Base-by-base conservation (phyloP, 768 basidiomycete genomes). In the Mycena capillaripes region DNA sequence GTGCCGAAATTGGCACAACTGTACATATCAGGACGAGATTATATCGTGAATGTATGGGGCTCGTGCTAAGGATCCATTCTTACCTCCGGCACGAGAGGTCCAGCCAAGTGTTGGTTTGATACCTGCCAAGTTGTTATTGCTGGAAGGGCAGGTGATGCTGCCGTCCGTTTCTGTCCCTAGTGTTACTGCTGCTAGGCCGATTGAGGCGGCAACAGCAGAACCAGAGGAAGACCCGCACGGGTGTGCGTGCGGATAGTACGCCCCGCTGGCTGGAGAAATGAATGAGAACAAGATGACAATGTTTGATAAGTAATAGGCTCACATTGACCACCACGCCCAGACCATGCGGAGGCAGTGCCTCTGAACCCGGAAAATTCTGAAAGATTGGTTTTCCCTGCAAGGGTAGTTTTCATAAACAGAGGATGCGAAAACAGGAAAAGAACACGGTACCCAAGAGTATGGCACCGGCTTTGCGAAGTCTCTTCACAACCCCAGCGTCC, bases 51-150 rank as follows among this genome's bases (percentile, higher is more conserved):
- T 52, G 21, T 17, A 32, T 30, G 21, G 19, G 14, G 19, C 2
- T 12, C 2, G 16, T 42, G 40, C 12, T 11, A 42, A 10, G 34
- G 32, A 48, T 60, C 40, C 52, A 12, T 10, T 52, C 77, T 52
- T 70, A 87, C 90, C 90, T 78, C 89, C 90, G 19, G 89, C 88
- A 17, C 89, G 83, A 12, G 89, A 90, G 6, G 89, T 90, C 36
- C 90, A 76, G 0, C 90, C 90, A n/a, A 91, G 84, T 3, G 88
- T 91, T 0, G 90, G 89, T 74, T 90, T 90, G 58, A 91, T 88
- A 0, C 89, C 90, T 10, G 84, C 90, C 4, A 90, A 48, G 73
- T 90, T 90, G 63, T 90, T 90, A 30, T 83, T 76, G 74, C 82
- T 83, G 0, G 85, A 78, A 34, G 89, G 90, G 67, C 85, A 89